A percentile compares a stretch with the other conserved stretches of the same genome.
phyloP scores from a whole-genome alignment of 2,329 filamentous ascomycete genomes.

The Talaromyces sp. region DNA sequence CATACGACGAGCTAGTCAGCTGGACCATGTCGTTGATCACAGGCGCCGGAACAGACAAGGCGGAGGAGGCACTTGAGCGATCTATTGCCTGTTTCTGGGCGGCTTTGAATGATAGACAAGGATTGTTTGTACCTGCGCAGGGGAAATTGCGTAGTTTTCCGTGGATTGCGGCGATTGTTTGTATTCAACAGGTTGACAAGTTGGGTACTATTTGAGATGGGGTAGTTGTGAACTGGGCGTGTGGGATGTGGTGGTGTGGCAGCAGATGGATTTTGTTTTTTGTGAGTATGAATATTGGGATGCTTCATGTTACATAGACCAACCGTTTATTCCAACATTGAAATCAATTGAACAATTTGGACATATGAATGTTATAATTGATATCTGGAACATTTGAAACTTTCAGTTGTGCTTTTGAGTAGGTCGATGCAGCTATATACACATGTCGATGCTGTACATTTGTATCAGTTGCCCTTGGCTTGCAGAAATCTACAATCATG shows the following conservation, averaged over 20 bases:
- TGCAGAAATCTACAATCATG: too few species aligned
- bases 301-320: too few species aligned
- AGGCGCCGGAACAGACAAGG: slow-evolving; percentile 13
- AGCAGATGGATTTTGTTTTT: background rate
- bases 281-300: too few species aligned
- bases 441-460: too few species aligned
- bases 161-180: slow-evolving; percentile 21
- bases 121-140: background rate
- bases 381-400: too few species aligned
- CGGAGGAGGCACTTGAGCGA: slow-evolving; percentile 18
- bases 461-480: too few species aligned
- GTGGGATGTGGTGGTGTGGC: background rate
- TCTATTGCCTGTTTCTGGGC: slow-evolving; percentile 21
- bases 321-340: too few species aligned
- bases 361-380: too few species aligned
- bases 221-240: background rate
- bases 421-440: too few species aligned
- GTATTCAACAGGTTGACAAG: slow-evolving; percentile 19
- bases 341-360: too few species aligned
- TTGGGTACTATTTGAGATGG: background rate
- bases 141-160: slow-evolving; percentile 17
- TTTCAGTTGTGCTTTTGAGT: too few species aligned
- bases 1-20: slow-evolving; percentile 18
- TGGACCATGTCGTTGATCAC: slow-evolving; percentile 17
- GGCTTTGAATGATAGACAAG: slow-evolving; percentile 8